phyloP scores from a whole-genome alignment of 768 basidiomycete genomes.

The Termitomyces sp. region DNA sequence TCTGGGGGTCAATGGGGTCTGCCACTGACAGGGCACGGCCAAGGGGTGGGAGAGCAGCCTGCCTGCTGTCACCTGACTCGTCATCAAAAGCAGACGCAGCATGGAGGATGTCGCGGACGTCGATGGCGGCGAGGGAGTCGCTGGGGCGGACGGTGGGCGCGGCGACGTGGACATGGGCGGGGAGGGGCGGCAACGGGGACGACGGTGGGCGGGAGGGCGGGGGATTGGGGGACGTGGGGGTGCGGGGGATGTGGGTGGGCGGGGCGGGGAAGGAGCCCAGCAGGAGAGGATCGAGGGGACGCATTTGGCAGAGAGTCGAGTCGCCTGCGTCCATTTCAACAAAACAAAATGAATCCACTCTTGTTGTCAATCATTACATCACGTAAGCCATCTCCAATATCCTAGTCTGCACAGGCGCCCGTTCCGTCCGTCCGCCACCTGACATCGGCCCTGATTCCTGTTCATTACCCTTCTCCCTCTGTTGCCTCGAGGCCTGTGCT shows the following conservation, averaged over 20 bases:
- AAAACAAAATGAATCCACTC: background rate
- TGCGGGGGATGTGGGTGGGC: constrained; percentile 35
- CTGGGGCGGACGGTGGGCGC: background rate
- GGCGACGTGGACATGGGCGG: constrained; percentile 37
- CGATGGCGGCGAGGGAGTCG: constrained; percentile 30
- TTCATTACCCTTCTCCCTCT: too few relatives aligned
- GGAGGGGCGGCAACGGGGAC: constrained; percentile 59
- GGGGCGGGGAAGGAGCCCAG: constrained; percentile 38
- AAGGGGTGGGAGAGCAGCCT: constrained; percentile 2
- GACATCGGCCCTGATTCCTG: too few relatives aligned
- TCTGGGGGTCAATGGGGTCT: background rate
- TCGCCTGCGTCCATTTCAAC: background rate
- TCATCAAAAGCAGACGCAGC: constrained; percentile 18
- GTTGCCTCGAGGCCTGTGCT: too few relatives aligned
- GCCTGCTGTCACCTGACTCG: background rate
- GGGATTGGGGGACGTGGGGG: constrained; percentile 31
- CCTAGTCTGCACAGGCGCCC: too few relatives aligned
- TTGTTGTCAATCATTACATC: background rate
- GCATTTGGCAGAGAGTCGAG: background rate
- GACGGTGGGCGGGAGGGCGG: constrained; percentile 56
- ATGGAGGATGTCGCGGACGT: constrained; percentile 25
- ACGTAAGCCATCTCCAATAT: background rate
- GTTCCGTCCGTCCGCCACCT: too few relatives aligned
- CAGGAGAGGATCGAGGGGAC: constrained; percentile 15
- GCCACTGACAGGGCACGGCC: background rate